phyloP scores from a whole-genome alignment of 169 alveolate species.

The Toxoplasma gondii region DNA sequence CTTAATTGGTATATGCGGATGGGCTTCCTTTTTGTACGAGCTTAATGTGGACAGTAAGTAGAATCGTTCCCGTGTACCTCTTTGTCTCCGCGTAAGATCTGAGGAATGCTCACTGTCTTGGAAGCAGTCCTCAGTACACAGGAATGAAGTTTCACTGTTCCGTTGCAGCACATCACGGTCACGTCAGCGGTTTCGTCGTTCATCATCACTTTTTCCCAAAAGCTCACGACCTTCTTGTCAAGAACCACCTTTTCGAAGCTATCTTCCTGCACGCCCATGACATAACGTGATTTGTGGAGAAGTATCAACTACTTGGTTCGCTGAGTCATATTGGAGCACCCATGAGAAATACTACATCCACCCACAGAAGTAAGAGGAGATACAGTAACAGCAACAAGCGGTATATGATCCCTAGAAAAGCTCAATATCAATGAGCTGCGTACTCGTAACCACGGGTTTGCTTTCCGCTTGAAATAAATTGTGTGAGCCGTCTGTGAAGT shows the following conservation, averaged over 20 bases:
- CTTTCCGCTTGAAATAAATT: too few species aligned
- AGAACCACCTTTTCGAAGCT: not conserved
- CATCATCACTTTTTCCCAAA: slow-evolving; percentile 13
- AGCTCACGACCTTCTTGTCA: slow-evolving; percentile 24
- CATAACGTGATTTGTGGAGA: too few species aligned
- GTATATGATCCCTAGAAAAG: too few species aligned
- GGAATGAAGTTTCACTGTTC: slow-evolving; percentile 6
- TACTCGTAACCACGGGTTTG: too few species aligned
- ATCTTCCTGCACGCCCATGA: not conserved
- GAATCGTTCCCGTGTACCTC: not conserved
- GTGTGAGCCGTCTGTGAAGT: too few species aligned
- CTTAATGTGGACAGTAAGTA: too few species aligned
- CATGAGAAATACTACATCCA: not conserved
- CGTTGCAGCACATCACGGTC: not conserved
- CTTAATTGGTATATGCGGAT: too few species aligned
- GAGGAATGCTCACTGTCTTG: not conserved
- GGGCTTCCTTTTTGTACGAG: too few species aligned
- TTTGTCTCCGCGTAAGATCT: not conserved
- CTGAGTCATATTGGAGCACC: not conserved
- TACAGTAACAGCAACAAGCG: too few species aligned
- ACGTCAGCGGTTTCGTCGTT: slow-evolving; percentile 21
- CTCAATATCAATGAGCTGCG: too few species aligned
- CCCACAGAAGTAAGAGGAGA: too few species aligned
- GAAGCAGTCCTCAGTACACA: slow-evolving; percentile 22
- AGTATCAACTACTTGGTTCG: not conserved